Conservation (phyloP, 2,329 filamentous ascomycete genomes). For the Diplodia mutila region DNA sequence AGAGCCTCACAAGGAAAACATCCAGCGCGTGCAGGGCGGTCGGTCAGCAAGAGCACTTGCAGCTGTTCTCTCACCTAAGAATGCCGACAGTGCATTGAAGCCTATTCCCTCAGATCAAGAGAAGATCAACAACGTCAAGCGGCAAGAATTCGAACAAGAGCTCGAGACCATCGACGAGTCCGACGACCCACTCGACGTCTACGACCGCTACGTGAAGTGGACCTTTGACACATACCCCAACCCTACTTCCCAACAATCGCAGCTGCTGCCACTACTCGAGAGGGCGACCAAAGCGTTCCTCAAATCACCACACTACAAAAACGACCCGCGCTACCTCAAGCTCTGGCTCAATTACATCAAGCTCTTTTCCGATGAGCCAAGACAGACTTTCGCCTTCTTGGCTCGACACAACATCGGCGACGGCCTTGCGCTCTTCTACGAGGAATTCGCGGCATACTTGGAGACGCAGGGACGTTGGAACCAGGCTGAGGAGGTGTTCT, state of each 20-base stretch:
- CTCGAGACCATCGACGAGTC: constrained; percentile 77
- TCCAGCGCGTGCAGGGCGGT: constrained; percentile 86
- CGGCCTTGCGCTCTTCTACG: constrained; percentile 86
- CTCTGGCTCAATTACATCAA: constrained; percentile 94
- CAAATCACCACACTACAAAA: constrained; percentile 84
- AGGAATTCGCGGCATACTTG: constrained; percentile 93
- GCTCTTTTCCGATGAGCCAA: constrained; percentile 88
- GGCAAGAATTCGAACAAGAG: constrained; percentile 85
- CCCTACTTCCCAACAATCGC: constrained; percentile 89
- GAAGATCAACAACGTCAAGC: constrained; percentile 73
- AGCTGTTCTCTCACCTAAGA: constrained; percentile 71
- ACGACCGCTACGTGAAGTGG: constrained; percentile 97
- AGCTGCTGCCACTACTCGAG: constrained; percentile 85
- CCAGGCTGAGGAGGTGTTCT: constrained; percentile 93
- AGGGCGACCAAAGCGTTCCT: constrained; percentile 91
- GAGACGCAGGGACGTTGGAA: constrained; percentile 81
- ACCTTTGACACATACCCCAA: constrained; percentile 93
- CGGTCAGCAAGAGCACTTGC: constrained; percentile 88
- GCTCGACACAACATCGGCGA: constrained; percentile 88
- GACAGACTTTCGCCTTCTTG: constrained; percentile 90
- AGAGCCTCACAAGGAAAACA: constrained; percentile 97
- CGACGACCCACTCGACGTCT: constrained; percentile 93
- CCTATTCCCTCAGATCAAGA: constrained; percentile 66
- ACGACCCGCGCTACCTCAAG: constrained; percentile 90
- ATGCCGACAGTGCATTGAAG: constrained; percentile 52